These are phyloP conservation scores for Alloascoidea africana DNA, from an alignment of 805 yeast genomes.

Conservation along the genomic window DNA sequence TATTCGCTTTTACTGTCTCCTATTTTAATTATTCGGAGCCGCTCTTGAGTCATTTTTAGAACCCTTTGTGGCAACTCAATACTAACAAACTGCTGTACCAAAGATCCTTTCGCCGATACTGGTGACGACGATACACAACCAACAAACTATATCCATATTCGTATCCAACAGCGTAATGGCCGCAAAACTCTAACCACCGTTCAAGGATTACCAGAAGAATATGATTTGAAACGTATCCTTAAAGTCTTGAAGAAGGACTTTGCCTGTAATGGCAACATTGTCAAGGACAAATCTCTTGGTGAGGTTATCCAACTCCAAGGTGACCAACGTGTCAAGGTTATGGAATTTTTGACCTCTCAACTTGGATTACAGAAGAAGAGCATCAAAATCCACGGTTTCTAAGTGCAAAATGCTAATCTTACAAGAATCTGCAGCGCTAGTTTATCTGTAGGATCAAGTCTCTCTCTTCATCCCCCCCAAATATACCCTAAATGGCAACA, in stretches of 20 bases:
- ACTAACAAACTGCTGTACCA: constrained; percentile 4
- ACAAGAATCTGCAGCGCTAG: too few relatives aligned
- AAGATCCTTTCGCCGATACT: constrained; percentile 98
- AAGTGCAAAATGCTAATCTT: too few relatives aligned
- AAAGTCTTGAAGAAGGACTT: constrained; percentile 94
- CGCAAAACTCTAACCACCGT: constrained; percentile 97
- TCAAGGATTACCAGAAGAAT: constrained; percentile 92
- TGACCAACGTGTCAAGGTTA: constrained; percentile 93
- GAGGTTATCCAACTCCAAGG: constrained; percentile 97
- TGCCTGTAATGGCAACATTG: constrained; percentile 97
- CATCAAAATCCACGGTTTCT: constrained; percentile 97
- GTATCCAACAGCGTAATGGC: constrained; percentile 99
- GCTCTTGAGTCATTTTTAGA: constrained; percentile 3
- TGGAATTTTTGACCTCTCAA: constrained; percentile 79
- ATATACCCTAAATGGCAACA: too few relatives aligned
- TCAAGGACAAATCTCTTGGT: constrained; percentile 90
- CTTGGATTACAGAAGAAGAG: constrained; percentile 87
- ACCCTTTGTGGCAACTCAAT: neutral
- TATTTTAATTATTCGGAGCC: neutral
- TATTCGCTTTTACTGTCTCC: constrained; percentile 1
- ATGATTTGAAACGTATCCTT: constrained; percentile 85
- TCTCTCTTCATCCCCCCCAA: too few relatives aligned
- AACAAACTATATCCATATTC: constrained; percentile 87
- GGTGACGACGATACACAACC: constrained; percentile 98
- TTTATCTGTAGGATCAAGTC: too few relatives aligned